These are phyloP conservation scores for Fusarium sp. DNA, from an alignment of 2,329 filamentous ascomycete species.

Conservation along the genomic window DNA sequence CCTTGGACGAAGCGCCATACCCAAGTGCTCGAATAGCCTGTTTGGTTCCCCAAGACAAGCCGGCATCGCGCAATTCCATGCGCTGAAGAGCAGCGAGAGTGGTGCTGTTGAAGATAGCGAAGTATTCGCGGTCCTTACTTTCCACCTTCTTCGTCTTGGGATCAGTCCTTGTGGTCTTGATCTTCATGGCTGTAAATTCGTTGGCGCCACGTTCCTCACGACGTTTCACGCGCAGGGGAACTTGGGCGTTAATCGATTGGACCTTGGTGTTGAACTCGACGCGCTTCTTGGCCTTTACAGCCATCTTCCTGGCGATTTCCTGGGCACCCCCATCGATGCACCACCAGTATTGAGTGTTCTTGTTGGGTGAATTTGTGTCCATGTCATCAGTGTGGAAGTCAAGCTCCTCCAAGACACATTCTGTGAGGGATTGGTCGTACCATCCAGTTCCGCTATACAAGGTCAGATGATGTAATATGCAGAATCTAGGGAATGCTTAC, in stretches of 20 bases:
- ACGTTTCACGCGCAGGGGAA: fast-evolving
- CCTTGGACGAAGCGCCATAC: constrained; percentile 9
- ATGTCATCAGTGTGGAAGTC: constrained; percentile 1
- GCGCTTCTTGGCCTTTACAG: background rate
- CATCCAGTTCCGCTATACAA: constrained; percentile 4
- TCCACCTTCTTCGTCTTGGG: background rate
- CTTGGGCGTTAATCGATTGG: background rate
- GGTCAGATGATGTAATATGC: too few relatives aligned
- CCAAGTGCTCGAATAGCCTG: constrained; percentile 20
- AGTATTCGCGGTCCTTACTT: background rate
- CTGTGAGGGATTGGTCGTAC: constrained; percentile 18
- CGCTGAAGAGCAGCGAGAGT: constrained; percentile 3
- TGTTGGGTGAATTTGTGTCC: background rate
- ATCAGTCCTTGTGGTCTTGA: background rate
- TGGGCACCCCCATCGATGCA: constrained; percentile 16
- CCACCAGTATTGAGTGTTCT: constrained; percentile 5
- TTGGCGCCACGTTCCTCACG: background rate
- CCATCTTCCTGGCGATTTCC: constrained; percentile 15
- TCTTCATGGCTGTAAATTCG: background rate
- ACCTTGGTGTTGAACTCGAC: background rate
- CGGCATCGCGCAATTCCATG: background rate
- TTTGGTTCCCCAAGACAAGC: background rate
- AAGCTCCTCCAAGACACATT: constrained; percentile 12
- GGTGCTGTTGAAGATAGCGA: constrained; percentile 3
- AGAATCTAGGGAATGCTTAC: background rate